These are phyloP conservation scores for Pythium coloratum DNA, from an alignment of 352 stramenopile genomes.

Conservation along the genomic window DNA sequence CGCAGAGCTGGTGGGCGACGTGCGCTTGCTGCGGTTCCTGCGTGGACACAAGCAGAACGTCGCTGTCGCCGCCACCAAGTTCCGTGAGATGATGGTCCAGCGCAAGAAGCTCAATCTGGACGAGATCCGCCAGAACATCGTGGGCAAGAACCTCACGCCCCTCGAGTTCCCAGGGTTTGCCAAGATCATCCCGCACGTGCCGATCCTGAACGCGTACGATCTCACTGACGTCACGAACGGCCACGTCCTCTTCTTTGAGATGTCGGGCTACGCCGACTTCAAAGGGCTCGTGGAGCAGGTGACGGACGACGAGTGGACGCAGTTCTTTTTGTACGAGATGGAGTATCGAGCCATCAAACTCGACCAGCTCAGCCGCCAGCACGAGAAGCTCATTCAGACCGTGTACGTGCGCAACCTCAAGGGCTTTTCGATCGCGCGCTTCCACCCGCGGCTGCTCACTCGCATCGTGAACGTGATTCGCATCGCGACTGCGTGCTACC, in stretches of 20 bases:
- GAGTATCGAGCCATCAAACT: slow-evolving; percentile 66
- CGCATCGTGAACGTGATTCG: slow-evolving; percentile 41
- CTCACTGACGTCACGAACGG: slow-evolving; percentile 37
- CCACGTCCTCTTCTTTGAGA: slow-evolving; percentile 72
- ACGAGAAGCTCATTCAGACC: slow-evolving; percentile 57
- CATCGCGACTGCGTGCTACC: slow-evolving; percentile 65
- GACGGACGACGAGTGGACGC: slow-evolving; percentile 66
- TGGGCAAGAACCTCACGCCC: slow-evolving; percentile 42
- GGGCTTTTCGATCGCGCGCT: slow-evolving; percentile 61
- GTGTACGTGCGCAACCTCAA: slow-evolving; percentile 66
- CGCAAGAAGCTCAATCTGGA: slow-evolving; percentile 62
- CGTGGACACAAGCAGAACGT: slow-evolving; percentile 79
- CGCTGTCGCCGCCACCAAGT: slow-evolving; percentile 54
- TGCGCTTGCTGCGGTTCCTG: slow-evolving; percentile 70
- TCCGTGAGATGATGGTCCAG: slow-evolving; percentile 61
- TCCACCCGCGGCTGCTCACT: slow-evolving; percentile 53
- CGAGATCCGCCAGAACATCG: slow-evolving; percentile 55
- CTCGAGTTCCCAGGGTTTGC: slow-evolving; percentile 66
- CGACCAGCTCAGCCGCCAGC: slow-evolving; percentile 60
- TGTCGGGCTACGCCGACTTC: slow-evolving; percentile 65
- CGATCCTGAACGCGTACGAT: slow-evolving; percentile 66
- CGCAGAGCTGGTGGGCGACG: slow-evolving; percentile 52
- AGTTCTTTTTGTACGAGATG: slow-evolving; percentile 75
- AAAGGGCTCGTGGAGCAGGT: slow-evolving; percentile 57
- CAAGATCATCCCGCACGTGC: slow-evolving; percentile 67